Evolutionary conservation across 2,329 filamentous ascomycete genomes (phyloP).

Genomic region (Bipolaris oryzae): DNA sequence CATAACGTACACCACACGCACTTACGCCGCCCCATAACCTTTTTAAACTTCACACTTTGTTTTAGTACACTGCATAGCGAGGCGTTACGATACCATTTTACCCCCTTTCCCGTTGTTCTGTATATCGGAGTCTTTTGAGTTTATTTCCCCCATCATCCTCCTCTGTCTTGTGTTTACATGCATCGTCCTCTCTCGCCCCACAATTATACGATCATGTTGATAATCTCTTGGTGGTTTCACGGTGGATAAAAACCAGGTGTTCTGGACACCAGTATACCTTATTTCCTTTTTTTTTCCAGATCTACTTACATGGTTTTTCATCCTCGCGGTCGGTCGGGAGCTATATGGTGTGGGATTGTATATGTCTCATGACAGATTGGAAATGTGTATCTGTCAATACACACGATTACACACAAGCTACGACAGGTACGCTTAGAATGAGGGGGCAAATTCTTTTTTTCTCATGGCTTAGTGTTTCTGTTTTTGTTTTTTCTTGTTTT

Average conservation of each 20-base stretch:
- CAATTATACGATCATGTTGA: background rate
- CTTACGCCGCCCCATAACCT: background rate
- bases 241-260: background rate
- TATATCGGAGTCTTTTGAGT: constrained; percentile 13
- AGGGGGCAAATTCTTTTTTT: background rate
- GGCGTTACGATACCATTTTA: constrained; percentile 47
- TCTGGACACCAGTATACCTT: background rate
- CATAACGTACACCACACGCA: background rate
- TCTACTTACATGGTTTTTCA: background rate
- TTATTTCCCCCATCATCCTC: constrained; percentile 15
- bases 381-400: background rate
- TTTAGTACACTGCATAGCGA: constrained; percentile 44
- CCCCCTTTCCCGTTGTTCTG: constrained; percentile 14
- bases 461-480: background rate
- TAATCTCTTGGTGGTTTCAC: background rate
- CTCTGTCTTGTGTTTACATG: background rate
- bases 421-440: background rate
- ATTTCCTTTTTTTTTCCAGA: background rate
- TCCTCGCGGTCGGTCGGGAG: background rate
- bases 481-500: background rate
- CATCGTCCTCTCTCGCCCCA: background rate
- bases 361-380: background rate
- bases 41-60: constrained; percentile 4
- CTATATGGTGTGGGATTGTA: background rate
- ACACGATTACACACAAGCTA: background rate